Base-by-base conservation (phyloP, 2,329 filamentous ascomycete genomes). In the Coleophoma cylindrospora region DNA sequence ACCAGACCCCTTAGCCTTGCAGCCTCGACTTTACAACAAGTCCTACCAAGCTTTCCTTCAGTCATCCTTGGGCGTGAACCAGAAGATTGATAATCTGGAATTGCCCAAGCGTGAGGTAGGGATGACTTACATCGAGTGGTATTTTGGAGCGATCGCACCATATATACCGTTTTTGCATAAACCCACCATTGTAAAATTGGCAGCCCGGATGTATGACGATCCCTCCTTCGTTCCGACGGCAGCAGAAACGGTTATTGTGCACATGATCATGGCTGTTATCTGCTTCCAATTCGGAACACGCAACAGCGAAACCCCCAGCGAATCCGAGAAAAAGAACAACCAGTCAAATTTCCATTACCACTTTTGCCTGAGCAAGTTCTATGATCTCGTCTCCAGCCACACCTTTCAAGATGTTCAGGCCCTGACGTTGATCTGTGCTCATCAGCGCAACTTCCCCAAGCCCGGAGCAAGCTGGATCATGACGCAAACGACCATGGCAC, bases 261-360 rank as follows among this genome's bases (percentile, higher is more conserved):
- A 92, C 66, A 89, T 91, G 81, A 78, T 94, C 40, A 84, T 94
- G 51, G 85, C 87, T 11, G 84, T 83, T 45, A 86, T 92, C 58
- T 84, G 84, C 62, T 89, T 87, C 57, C 88, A 95, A 59, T 87
- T 84, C 52, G 84, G 85, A n/a, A 74, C 83, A 4, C 77, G 88
- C 17, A 91, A 90, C 58, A 72, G 74, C 53, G 74, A 81, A 52
- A 70, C 80, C 50, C 65, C 76, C 14, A 73, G 75, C 3, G 74
- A 78, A 51, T 75, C 79, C 52, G 70, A 71, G 7, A 72, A 76
- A 37, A 69, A 86, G 47, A 81, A 86, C 56, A 74, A 81, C 1
- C 70, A 84, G 46, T 88, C 87, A 3, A 88, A 91, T 66, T 79
- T 80, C 48, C 89, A 94, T 64, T 92, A 91, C 58, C 86, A 91